These are phyloP conservation scores for Rheum nobile DNA, from an alignment of 148 eudicot species.

Conservation along the genomic window DNA sequence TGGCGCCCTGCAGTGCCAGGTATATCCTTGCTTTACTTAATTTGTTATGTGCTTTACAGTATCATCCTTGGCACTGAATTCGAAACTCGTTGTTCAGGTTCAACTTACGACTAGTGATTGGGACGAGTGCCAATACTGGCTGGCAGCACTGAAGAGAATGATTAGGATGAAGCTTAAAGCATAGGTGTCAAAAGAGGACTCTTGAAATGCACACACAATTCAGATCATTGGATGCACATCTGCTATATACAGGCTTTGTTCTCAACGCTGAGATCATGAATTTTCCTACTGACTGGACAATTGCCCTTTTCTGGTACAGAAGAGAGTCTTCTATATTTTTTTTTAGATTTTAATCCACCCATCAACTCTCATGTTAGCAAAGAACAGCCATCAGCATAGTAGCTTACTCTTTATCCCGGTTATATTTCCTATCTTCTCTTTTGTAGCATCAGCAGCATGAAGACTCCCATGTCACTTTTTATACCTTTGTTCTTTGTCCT, in stretches of 20 bases:
- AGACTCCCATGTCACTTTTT: neutral
- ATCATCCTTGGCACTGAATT: neutral
- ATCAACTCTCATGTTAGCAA: neutral
- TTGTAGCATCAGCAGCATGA: neutral
- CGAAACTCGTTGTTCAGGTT: constrained; percentile 26
- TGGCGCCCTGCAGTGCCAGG: constrained; percentile 91
- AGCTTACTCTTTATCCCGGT: neutral
- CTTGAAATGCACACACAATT: neutral
- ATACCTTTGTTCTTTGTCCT: neutral
- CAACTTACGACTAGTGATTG: constrained; percentile 69
- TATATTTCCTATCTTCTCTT: neutral
- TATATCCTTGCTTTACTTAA: constrained; percentile 1
- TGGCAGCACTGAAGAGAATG: constrained; percentile 71
- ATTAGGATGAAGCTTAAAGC: constrained; percentile 56
- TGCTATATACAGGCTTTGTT: neutral
- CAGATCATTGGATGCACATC: neutral
- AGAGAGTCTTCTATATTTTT: neutral
- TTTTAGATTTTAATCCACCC: neutral
- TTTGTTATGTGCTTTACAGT: neutral
- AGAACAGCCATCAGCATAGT: neutral
- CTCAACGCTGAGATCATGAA: neutral
- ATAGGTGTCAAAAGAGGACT: neutral
- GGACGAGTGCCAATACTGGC: constrained; percentile 83
- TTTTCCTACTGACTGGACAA: neutral
- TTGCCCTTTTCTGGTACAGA: neutral